A percentile compares a stretch with the other conserved stretches of the same genome.
These are phyloP conservation scores for Cymbopogon citratus DNA, from an alignment of 176 grass and related monocot species.

Conservation along the genomic window DNA sequence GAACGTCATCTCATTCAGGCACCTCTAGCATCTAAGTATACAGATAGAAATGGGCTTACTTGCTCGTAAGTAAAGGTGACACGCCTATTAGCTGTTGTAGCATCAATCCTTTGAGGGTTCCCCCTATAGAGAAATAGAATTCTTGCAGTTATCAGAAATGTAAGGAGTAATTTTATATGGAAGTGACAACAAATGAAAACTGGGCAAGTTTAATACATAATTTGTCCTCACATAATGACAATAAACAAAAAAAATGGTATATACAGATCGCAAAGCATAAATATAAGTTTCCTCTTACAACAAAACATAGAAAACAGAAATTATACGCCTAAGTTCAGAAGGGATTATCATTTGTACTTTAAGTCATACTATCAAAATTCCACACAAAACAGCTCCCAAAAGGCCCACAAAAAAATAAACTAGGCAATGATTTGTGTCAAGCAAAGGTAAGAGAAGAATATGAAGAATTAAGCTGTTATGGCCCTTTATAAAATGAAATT, in stretches of 20 bases:
- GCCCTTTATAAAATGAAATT: neutral
- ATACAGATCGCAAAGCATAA: neutral
- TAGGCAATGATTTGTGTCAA: neutral
- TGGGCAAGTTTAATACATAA: slow-evolving; percentile 13
- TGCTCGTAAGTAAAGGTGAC: slow-evolving; percentile 93
- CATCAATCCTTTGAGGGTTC: slow-evolving; percentile 95
- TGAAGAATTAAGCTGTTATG: neutral
- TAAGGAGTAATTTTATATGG: neutral
- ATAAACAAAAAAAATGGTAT: neutral
- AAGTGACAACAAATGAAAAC: slow-evolving; percentile 8
- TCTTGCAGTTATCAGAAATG: slow-evolving; percentile 10
- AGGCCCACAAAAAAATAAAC: neutral
- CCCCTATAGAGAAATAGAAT: slow-evolving; percentile 49
- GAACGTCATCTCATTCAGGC: neutral
- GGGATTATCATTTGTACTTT: neutral
- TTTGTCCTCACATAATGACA: neutral
- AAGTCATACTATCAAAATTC: neutral
- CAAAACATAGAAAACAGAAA: neutral
- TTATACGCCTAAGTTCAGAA: neutral
- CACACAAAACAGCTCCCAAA: neutral
- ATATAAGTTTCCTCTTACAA: neutral
- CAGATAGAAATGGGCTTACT: slow-evolving; percentile 46
- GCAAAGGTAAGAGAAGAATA: slow-evolving; percentile 5
- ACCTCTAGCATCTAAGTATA: slow-evolving; percentile 4
- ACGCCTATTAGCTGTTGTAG: slow-evolving; percentile 76